Evolutionary conservation across 768 basidiomycete species (phyloP).

Genomic region (Podaxis carcinomalis): DNA sequence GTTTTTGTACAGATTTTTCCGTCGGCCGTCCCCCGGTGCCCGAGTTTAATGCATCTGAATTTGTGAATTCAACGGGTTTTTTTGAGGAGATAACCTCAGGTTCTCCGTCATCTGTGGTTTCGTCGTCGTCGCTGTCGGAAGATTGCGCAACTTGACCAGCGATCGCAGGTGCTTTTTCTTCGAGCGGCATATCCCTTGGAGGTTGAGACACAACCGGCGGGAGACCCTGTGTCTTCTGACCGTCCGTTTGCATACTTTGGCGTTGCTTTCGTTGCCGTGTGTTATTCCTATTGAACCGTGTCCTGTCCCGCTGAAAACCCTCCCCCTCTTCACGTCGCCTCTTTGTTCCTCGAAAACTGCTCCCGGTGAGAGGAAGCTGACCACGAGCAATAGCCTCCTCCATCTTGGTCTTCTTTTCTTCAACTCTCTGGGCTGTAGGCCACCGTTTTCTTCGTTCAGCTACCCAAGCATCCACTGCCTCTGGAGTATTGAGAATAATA

Average conservation of each 20-base stretch:
- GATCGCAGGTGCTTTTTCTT: neutral
- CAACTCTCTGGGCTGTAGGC: slow-evolving; percentile 65
- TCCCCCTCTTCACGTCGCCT: slow-evolving; percentile 31
- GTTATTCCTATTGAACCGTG: neutral
- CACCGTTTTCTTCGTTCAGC: slow-evolving; percentile 84
- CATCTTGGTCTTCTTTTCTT: slow-evolving; percentile 77
- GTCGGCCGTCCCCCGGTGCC: neutral
- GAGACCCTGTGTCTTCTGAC: neutral
- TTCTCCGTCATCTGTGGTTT: slow-evolving; percentile 32
- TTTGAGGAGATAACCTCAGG: slow-evolving; percentile 65
- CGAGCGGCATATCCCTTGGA: neutral
- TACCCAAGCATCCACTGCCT: slow-evolving; percentile 81
- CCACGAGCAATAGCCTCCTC: slow-evolving; percentile 81
- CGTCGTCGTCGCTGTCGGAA: slow-evolving; percentile 25
- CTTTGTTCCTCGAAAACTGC: slow-evolving; percentile 37
- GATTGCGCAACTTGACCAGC: neutral
- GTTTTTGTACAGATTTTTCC: neutral
- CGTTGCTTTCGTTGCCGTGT: neutral
- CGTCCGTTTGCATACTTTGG: neutral
- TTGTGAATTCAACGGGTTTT: slow-evolving; percentile 2
- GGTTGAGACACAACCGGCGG: neutral
- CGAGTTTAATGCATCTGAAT: neutral
- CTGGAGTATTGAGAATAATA: slow-evolving; percentile 73
- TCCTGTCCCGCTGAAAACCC: neutral
- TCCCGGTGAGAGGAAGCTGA: slow-evolving; percentile 53